These are phyloP conservation scores for Noccaea bulbosa DNA, from an alignment of 345 rosid genomes.

Conservation along the genomic window DNA sequence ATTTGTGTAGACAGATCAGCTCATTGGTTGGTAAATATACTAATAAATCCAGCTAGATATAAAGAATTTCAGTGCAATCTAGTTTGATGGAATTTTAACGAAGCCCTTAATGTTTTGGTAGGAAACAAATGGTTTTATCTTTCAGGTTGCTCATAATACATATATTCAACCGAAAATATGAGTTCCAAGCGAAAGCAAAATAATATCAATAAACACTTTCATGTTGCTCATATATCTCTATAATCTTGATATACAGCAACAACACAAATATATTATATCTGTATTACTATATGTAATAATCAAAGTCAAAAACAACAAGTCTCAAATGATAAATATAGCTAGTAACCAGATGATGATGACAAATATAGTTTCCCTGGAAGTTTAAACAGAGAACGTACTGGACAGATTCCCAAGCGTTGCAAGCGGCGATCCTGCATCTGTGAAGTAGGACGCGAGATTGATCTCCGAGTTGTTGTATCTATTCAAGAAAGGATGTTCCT, in stretches of 20 bases:
- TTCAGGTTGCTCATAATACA: too few species aligned
- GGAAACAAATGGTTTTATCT: neutral
- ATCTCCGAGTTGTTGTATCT: conserved; percentile 61
- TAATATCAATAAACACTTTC: neutral
- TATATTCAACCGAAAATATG: neutral
- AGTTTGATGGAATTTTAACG: neutral
- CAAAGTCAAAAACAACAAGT: conserved; percentile 13
- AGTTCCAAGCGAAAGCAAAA: conserved; percentile 7
- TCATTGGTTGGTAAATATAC: neutral
- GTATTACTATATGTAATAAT: neutral
- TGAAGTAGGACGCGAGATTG: conserved; percentile 89
- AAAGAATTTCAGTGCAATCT: neutral
- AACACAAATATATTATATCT: neutral
- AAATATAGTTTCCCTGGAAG: conserved; percentile 27
- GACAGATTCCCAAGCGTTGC: conserved; percentile 63
- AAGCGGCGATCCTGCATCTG: conserved; percentile 83
- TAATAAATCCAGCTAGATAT: neutral
- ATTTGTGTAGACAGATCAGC: too few species aligned
- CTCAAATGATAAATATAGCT: conserved; percentile 15
- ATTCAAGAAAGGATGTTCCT: conserved; percentile 78
- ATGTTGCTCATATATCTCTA: conserved; percentile 34
- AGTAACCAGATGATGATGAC: conserved; percentile 20
- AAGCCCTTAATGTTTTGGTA: neutral
- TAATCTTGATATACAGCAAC: conserved; percentile 18
- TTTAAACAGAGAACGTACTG: conserved; percentile 47